Evolutionary conservation across 208 protist species (phyloP), one percentile per base, ranked within the genome.

Genomic region (Balamuthia mandrillaris): DNA sequence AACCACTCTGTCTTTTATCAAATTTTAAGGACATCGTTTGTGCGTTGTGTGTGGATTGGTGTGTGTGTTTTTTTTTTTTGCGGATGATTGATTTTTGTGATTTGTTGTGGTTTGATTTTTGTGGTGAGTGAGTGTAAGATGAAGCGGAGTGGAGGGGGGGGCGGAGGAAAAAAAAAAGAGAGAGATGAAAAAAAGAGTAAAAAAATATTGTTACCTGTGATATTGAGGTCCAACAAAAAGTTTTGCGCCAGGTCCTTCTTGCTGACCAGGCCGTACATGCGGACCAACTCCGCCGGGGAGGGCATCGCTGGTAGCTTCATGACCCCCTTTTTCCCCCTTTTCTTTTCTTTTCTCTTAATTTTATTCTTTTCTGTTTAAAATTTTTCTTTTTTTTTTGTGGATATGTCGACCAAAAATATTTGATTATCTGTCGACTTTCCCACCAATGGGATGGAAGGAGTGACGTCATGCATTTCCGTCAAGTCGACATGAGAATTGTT

Each of bases 211-310:
- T 6, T 21, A 77, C 66, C 66, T 7, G 66, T 77, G 42, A 77
- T 29, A 27, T 77, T 77, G 9, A 77, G 44, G 27, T 77, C 66
- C 16, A 77, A 45, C 29, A 77, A 58, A 31, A 77, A 77, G 66
- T 77, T 77, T 29, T 77, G 66, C n/a, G 66, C 49, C 14, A 77
- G 42, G 7, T 77, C 66, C 18, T 35, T n/a, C 42, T 58, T 45
- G 0, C 44, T 45, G 7, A 45, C 49, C 9, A 77, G 66, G 10
- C 66, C 7, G 24, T 77, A 77, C 42, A 77, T 41, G 2, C 66
- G 66, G 44, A 77, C 66, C 66, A 77, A 12, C 44, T 77, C 66
- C 42, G 44, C 12, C 27, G 66, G 66, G 44, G 66, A 58, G 66
- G 66, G 66, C 66, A 77, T 77, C 66, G 66, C 44, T 9, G 66